Base-by-base conservation (phyloP, 2,329 filamentous ascomycete genomes). In the Cladosporium phlei region DNA sequence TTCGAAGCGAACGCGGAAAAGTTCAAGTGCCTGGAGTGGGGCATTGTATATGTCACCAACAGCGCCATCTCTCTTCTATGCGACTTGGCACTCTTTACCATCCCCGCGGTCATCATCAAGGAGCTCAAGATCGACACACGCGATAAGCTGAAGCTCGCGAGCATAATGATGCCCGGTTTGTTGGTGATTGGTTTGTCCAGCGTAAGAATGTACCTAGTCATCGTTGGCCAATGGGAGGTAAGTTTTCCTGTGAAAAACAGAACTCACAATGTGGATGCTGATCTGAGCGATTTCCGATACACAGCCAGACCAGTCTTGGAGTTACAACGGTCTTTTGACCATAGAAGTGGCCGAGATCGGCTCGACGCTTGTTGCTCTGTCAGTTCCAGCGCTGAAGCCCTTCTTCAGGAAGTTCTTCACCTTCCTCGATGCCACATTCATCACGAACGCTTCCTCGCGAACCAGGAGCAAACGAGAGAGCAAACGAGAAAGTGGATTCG, bases 331-430 rank as follows among this genome's bases (percentile, higher is more conserved):
- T 1, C 69, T 76, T 63, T 59, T 77, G 3, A 70, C 62, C 3
- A 67, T 76, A 3, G 74, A 77, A 56, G 70, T 70, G 2, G 68
- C 74, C 2, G 74, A 77, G 30, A 72, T 77, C 16, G 73, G 72
- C 3, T 66, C 68, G 1, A 77, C 75, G 0, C 55, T 77, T 19
- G 69, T 76, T 29, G 72, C 74, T 1, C 65, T 77, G 1, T 77
- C 74, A 0, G 64, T 76, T 0, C 74, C 75, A 0, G 74, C 72
- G 3, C 59, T 75, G 37, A 76, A 77, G 45, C 74, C 73, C 0
- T 59, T 64, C 29, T 38, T 54, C 45, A 48, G 50, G 16, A 43
- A 32, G 11, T n/a, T 52, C 30, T 49, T 46, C 33, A 29, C 40
- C 10, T 49, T 48, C 29, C 37, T 51, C 28, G 48, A 51, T 37